Base-by-base conservation (phyloP, 1,284 basidiomycete species). In the Cystobasidiaceae sp. region DNA sequence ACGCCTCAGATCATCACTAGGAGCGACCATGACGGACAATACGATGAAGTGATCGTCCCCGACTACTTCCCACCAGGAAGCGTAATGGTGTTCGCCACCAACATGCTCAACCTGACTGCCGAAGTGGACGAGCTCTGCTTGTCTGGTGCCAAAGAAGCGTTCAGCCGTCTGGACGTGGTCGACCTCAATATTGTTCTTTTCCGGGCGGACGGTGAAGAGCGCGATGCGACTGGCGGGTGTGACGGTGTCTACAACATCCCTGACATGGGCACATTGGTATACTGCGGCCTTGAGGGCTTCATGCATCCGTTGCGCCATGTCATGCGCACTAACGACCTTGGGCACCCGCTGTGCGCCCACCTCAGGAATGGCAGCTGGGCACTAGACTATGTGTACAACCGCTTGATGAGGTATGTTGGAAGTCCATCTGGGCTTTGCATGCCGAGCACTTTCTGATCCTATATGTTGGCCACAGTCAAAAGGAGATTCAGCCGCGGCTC, bases 211-310 rank as follows among this genome's bases (percentile, higher is more conserved):
- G 87, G 86, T 0, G 93, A 97, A 77, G 93, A 97, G 77, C 80
- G 85, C 23, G 93, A 97, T 74, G 88, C 89, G 1, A 93, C 90
- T 19, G 77, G 52, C 49, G 72, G 79, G 34, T 75, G 77, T 3
- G 80, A 82, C 74, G 92, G 93, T 4, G 82, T 81, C 1, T 97
- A 96, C 77, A 81, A 85, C 56, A 78, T 97, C 32, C 88, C 91
- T 9, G 83, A 82, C 28, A 75, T 85, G 34, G 89, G 88, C 0
- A 82, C 82, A 61, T 79, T 92, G 73, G 85, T 84, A 11, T 97
- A 94, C 77, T 96, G 91, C 73, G 93, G 93, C 28, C 77, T 97
- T 54, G 90, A 97, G 75, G 93, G 93, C 1, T 97, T 92, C 90
- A 96, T 97, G 90, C 84, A 87, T 69, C 86, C 86, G 0, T 79